phyloP scores from a whole-genome alignment of 2,329 filamentous ascomycete species.

The Pseudophaeomoniella oleicola region DNA sequence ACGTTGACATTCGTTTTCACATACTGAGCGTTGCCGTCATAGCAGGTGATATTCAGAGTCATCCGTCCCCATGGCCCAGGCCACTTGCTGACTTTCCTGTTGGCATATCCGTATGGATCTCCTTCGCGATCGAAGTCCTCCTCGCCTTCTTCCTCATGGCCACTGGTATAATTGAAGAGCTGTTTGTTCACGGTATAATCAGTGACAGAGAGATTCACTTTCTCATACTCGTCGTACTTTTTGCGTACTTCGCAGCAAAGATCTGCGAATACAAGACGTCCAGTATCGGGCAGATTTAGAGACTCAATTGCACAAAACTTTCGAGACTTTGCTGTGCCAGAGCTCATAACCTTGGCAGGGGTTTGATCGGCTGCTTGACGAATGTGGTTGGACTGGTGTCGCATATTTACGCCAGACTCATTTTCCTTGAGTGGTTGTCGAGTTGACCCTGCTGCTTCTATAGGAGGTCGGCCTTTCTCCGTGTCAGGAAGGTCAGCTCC shows the following conservation, averaged over 20 bases:
- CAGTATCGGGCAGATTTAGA: constrained; percentile 23
- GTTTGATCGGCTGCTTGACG: neutral
- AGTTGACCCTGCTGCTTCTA: neutral
- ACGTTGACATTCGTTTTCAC: constrained; percentile 40
- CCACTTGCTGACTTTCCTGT: constrained; percentile 36
- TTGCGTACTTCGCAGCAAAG: constrained; percentile 58
- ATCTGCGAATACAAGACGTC: constrained; percentile 44
- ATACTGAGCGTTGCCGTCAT: constrained; percentile 48
- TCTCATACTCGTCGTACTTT: constrained; percentile 31
- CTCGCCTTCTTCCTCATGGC: constrained; percentile 18
- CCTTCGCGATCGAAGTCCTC: constrained; percentile 27
- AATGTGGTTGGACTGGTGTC: constrained; percentile 1
- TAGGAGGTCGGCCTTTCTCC: neutral
- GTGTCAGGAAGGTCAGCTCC: neutral
- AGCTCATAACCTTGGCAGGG: neutral
- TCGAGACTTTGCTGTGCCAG: neutral
- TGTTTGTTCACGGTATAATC: constrained; percentile 63
- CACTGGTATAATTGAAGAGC: constrained; percentile 43
- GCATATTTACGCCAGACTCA: neutral
- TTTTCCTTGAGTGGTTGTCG: neutral
- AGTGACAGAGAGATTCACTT: constrained; percentile 55
- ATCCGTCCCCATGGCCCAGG: constrained; percentile 58
- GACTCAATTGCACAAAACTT: constrained; percentile 56
- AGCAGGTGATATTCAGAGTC: constrained; percentile 58
- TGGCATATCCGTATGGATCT: constrained; percentile 41